phyloP scores from a whole-genome alignment of 2,329 filamentous ascomycete genomes.

The Aspergillus ochraceus region DNA sequence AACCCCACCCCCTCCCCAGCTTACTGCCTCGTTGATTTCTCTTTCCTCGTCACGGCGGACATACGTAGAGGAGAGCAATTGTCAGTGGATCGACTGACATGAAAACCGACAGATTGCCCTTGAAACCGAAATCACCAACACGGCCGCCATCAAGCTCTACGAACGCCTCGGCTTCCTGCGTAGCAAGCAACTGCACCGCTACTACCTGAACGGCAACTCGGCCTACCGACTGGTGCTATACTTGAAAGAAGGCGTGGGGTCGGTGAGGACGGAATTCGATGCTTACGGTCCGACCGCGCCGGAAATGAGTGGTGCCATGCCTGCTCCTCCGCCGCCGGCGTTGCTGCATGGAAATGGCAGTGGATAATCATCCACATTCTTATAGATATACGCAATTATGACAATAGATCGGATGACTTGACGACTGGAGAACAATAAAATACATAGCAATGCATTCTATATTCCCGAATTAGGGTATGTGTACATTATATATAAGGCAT shows the following conservation, averaged over 20 bases:
- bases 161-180: constrained; percentile 88
- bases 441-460: no score
- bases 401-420: not conserved
- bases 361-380: not conserved
- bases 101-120: constrained; percentile 67
- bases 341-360: constrained; percentile 26
- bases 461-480: not conserved
- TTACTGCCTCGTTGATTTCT: not conserved
- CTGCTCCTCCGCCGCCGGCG: constrained; percentile 17
- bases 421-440: not conserved
- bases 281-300: constrained; percentile 24
- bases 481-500: not conserved
- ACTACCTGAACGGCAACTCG: constrained; percentile 95
- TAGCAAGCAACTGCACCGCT: constrained; percentile 89
- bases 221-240: constrained; percentile 86
- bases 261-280: constrained; percentile 41
- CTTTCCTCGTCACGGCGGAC: not conserved
- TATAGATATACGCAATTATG: not conserved
- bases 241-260: constrained; percentile 62
- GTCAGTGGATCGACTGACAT: not conserved
- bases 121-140: constrained; percentile 93
- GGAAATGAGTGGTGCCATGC: constrained; percentile 12
- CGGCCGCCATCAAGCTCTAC: constrained; percentile 86
- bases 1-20: constrained; percentile 1
- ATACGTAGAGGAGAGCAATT: no score